phyloP scores from a whole-genome alignment of 2,329 filamentous ascomycete species.

The Aspergillus pseudoterreus region DNA sequence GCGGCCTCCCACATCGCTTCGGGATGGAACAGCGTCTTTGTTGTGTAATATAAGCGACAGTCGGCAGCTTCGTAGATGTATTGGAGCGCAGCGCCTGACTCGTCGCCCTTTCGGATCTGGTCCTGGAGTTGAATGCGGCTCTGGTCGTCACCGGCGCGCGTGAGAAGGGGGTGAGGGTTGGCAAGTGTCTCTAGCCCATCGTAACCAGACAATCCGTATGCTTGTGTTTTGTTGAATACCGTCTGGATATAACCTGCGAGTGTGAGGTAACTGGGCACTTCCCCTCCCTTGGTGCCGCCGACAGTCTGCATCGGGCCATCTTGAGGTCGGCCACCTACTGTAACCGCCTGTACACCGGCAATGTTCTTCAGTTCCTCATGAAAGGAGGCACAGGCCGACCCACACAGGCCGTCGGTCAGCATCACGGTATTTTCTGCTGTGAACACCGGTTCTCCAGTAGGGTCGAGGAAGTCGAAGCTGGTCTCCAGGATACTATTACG shows the following conservation, averaged over 20 bases:
- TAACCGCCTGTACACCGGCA: slow-evolving; percentile 50
- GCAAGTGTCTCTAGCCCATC: slow-evolving; percentile 3
- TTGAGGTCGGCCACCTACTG: slow-evolving; percentile 55
- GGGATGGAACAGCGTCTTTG: slow-evolving; percentile 50
- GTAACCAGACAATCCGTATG: not conserved
- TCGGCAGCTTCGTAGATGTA: slow-evolving; percentile 58
- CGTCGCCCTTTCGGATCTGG: slow-evolving; percentile 39
- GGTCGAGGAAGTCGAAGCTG: slow-evolving; percentile 36
- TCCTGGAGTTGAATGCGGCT: slow-evolving; percentile 42
- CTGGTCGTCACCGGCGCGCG: slow-evolving; percentile 6
- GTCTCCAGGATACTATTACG: slow-evolving; percentile 11
- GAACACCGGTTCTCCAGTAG: slow-evolving; percentile 14
- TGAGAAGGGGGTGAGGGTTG: slow-evolving; percentile 4
- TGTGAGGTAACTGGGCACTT: slow-evolving; percentile 9
- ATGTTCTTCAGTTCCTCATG: slow-evolving; percentile 50
- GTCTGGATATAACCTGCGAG: slow-evolving; percentile 12
- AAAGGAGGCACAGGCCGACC: slow-evolving; percentile 57
- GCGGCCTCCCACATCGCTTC: slow-evolving; percentile 48
- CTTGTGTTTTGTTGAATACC: not conserved
- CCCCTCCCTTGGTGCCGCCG: slow-evolving; percentile 57
- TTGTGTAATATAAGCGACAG: slow-evolving; percentile 57
- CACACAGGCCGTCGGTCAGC: slow-evolving; percentile 54
- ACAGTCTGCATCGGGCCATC: slow-evolving; percentile 55
- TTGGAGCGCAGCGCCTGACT: slow-evolving; percentile 47
- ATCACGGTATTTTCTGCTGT: slow-evolving; percentile 28